Base-by-base conservation (phyloP, 495 filamentous ascomycete species). In the Darksidea phi region DNA sequence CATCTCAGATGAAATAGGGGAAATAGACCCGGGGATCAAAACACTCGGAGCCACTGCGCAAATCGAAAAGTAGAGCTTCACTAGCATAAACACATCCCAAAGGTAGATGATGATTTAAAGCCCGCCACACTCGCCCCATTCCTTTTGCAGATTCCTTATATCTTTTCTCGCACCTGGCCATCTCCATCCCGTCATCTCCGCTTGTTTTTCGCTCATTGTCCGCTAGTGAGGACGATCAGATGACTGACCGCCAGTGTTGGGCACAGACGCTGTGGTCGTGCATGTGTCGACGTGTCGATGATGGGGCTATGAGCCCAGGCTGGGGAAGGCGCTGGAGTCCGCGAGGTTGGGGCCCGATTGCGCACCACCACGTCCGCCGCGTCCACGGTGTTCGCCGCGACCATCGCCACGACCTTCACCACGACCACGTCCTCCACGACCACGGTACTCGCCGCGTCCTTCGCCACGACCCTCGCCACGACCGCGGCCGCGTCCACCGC, bases 241-340 rank as follows among this genome's bases (percentile, higher is more conserved):
- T 32, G 28, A 4, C 10, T 3, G 10, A 32, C 28, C 28, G 28
- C 28, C 28, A 32, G 28, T 32, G 3, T 32, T 32, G 32, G 21
- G 17, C 54, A 48, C 54, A 34, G 36, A 48, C 41, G 45, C 12
- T 17, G 23, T 12, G 36, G 54, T 45, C 41, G 54, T 48, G 38
- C 24, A 25, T 57, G 41, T 32, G 28, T 54, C 41, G 58, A 61
- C 49, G 24, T 24, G 24, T 21, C 12, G 42, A 48, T 45, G 53
- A 54, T 43, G 34, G 12, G 43, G 34, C 54, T 71, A 67, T 67
- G 59, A 55, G 45, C 88, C 89, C 55, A 92, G 75, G 77, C 80
- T 86, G 36, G 88, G 88, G 82, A 92, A 92, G 49, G 86, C 87
- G 62, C 70, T 79, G 70, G 83, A 72, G 69, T 91, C 87, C 57